Percentiles rank a stretch among this genome's conserved stretches.
These are phyloP conservation scores for Leccinum subrobustum DNA, from an alignment of 1,284 basidiomycete genomes.

Conservation along the genomic window DNA sequence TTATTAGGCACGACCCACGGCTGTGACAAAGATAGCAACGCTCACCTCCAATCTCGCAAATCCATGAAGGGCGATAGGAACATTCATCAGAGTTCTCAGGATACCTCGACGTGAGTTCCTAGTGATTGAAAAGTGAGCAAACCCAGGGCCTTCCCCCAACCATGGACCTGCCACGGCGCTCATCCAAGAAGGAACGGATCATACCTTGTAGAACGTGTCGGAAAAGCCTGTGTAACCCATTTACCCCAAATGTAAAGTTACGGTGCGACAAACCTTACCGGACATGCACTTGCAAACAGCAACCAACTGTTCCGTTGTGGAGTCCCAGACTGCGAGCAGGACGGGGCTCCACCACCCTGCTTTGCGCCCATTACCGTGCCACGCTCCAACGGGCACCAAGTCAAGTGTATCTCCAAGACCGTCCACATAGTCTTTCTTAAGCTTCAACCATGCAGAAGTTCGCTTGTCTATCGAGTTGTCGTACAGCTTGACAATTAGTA, in stretches of 20 bases:
- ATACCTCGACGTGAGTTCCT: conserved; percentile 65
- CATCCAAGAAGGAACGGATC: neutral
- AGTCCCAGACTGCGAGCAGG: conserved; percentile 80
- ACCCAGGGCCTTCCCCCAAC: neutral
- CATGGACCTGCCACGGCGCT: neutral
- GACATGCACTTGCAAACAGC: conserved; percentile 90
- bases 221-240: conserved; percentile 66
- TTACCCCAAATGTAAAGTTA: neutral
- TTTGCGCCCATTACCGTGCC: conserved; percentile 93
- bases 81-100: conserved; percentile 65
- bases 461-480: conserved; percentile 54
- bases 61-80: conserved; percentile 57
- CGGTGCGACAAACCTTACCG: conserved; percentile 41
- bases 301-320: conserved; percentile 65
- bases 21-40: conserved; percentile 12
- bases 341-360: conserved; percentile 93
- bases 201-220: conserved; percentile 81
- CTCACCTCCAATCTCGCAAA: conserved; percentile 69
- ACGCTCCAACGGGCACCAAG: conserved; percentile 78
- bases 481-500: neutral
- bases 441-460: conserved; percentile 78
- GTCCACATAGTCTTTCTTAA: conserved; percentile 79
- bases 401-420: conserved; percentile 65
- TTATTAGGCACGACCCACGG: conserved; percentile 1
- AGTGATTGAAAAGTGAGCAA: conserved; percentile 7